Evolutionary conservation across 2,329 filamentous ascomycete genomes (phyloP), one percentile per base, ranked within the genome.

Genomic region (Myriosclerotinia scirpicola): DNA sequence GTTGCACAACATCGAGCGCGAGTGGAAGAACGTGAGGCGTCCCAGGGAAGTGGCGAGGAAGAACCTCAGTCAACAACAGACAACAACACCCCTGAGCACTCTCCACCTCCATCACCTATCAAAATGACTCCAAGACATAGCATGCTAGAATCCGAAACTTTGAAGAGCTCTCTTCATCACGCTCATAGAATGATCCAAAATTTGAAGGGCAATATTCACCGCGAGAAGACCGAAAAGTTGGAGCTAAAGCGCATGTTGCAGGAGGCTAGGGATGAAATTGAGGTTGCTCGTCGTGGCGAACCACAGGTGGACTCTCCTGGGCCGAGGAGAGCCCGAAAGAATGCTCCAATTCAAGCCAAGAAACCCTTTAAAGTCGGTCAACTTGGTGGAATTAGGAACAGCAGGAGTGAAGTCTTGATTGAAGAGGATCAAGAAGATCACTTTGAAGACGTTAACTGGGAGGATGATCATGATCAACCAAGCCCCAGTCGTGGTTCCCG

Each of bases 151-250:
- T 90, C 92, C 0, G 95, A 99, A 80, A 99, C 95, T 0, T 81
- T 99, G 72, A 96, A 95, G 80, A 96, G 93, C 64, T 97, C 94
- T 36, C 84, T 98, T 38, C 90, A 93, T 72, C 95, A 99, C 77
- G 94, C 95, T 50, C 95, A 98, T 77, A 88, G 94, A 67, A 97
- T 96, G 80, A 97, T 99, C 67, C 94, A 98, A 77, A 96, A 92
- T 74, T 86, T 98, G 72, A 93, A 96, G 79, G 93, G 90, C 77
- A 96, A 93, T 74, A 91, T 98, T 56, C 94, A 99, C 78, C 90
- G 95, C 44, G 95, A 99, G 78, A 99, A 98, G 87, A 97, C 94
- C 0, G 95, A 99, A 78, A 99, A 97, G 82, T 86, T 98, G 38
- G 95, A 99, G 79, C 85, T 98, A 64, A 93, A 92, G 79, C 90